Evolutionary conservation across 441 rosid genomes (phyloP), one percentile per base, ranked within the genome.

Genomic region (Erodium moschatum): DNA sequence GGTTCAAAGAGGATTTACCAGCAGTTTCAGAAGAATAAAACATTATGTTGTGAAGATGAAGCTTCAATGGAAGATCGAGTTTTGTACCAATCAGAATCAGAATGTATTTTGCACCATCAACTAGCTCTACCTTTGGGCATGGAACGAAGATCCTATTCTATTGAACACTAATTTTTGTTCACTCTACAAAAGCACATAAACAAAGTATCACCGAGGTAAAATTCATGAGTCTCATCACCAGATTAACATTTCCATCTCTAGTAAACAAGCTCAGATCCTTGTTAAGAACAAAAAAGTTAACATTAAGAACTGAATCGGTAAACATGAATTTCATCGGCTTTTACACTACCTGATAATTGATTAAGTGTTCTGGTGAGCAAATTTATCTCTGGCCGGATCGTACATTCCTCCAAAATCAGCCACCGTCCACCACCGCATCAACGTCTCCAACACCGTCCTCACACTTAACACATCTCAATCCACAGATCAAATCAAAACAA

Each of bases 1-100:
- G 98, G 96, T 79, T 83, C 83, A 92, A 90, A 73, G 92, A 90
- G 78, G 96, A 79, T 48, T 80, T 88, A 72, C 97, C 98, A 15
- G 24, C 81, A 54, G 85, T 60, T 80, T 70, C 87, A 11, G 90
- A 81, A 33, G 88, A 84, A 68, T 81, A 72, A 81, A 54, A 42
- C 38, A 3, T 33, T 3, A 69, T 4, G 38, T 21, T 38, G 67
- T 52, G 0, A 19, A 67, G 29, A 54, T 64, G 64, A 40, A 64
- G 63, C 73, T 69, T 75, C 67, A 5, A 8, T 46, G 42, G 70
- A 75, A 66, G 56, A 69, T 70, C 75, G 71, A 71, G 70, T 78
- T 84, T 78, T 72, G 76, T 18, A 68, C 68, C 12, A 1, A 0
- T 60, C n/a, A 63, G 42, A 64, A 74, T 67, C 42, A 38, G 35